These are phyloP conservation scores for Uronychia setigera DNA, from an alignment of 73 alveolate species.

Conservation along the genomic window DNA sequence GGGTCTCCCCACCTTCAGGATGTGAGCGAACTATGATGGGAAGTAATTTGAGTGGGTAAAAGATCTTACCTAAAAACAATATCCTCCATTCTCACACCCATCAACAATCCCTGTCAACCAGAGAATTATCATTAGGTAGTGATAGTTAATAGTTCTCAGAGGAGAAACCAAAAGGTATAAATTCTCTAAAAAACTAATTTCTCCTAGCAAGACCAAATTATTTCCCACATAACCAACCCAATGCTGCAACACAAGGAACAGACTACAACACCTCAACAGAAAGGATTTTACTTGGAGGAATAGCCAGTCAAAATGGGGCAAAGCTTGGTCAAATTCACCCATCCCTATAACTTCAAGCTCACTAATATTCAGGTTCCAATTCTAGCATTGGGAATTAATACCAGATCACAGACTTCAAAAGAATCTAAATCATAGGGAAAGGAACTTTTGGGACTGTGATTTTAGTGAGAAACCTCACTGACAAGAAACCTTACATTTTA, in stretches of 20 bases:
- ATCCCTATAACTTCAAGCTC: neutral
- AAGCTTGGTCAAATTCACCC: conserved; percentile 1
- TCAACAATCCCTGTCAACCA: too few species aligned
- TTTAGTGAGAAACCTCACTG: neutral
- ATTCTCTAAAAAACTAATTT: too few species aligned
- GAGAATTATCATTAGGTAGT: too few species aligned
- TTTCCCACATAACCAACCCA: too few species aligned
- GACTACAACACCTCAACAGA: neutral
- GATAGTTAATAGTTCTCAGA: neutral
- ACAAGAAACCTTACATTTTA: neutral
- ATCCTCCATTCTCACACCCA: too few species aligned
- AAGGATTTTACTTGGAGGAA: neutral
- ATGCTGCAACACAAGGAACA: too few species aligned
- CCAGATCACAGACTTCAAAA: neutral
- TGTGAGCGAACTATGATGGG: neutral
- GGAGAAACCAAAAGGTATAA: neutral
- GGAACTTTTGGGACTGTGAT: neutral
- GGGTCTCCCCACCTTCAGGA: too few species aligned
- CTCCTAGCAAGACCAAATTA: too few species aligned
- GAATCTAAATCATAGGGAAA: neutral
- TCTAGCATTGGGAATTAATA: neutral
- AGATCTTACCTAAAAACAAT: neutral
- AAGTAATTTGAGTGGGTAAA: neutral
- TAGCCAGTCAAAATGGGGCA: neutral
- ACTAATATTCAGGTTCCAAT: neutral